Conservation (phyloP, 495 filamentous ascomycete genomes). For the Halenospora varia region DNA sequence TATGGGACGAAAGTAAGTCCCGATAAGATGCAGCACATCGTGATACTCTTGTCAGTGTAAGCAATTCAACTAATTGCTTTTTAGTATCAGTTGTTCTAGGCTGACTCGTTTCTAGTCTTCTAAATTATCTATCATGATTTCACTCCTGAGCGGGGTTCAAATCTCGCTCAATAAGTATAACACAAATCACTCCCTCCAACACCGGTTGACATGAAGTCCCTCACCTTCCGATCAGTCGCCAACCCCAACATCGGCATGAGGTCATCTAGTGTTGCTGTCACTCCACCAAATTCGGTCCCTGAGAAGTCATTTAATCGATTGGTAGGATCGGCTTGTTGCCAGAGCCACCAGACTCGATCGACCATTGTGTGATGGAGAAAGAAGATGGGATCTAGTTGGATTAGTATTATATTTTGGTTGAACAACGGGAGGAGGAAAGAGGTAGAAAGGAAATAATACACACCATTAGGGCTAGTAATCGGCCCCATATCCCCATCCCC, state of each 20-base stretch:
- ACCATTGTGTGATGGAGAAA: conserved; percentile 55
- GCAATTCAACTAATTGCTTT: no score
- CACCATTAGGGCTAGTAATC: conserved; percentile 21
- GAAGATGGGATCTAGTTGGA: conserved; percentile 56
- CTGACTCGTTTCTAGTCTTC: no score
- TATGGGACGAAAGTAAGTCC: no score
- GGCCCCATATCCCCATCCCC: conserved; percentile 23
- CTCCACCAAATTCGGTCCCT: neutral
- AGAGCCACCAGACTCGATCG: conserved; percentile 54
- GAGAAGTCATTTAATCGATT: conserved; percentile 18
- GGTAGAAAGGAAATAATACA: neutral
- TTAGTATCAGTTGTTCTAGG: no score
- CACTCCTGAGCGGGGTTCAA: no score
- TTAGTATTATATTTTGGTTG: neutral
- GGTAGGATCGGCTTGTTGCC: conserved; percentile 45
- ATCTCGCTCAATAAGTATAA: conserved; percentile 16
- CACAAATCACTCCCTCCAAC: conserved; percentile 5
- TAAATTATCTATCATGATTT: no score
- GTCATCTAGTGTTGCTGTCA: conserved; percentile 7
- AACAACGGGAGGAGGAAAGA: neutral
- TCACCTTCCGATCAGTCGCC: conserved; percentile 7
- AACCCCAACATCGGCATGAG: conserved; percentile 11
- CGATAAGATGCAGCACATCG: no score
- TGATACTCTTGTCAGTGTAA: no score
- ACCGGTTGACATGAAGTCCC: conserved; percentile 19